Conservation (phyloP, 164 flowering plant species). For the Piper longum region DNA sequence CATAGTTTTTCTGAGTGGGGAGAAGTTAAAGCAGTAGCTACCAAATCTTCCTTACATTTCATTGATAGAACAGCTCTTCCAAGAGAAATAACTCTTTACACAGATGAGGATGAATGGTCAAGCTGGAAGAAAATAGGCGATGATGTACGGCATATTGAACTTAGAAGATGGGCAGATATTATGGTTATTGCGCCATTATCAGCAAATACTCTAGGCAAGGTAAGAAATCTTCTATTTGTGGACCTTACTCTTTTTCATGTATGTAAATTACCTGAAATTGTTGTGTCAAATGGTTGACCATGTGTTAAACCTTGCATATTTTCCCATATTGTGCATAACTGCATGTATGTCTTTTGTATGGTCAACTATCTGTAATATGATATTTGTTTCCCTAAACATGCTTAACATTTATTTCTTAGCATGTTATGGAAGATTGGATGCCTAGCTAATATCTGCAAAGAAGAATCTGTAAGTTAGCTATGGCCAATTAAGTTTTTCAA, state of each 20-base stretch:
- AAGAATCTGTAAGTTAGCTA: neutral
- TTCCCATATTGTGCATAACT: neutral
- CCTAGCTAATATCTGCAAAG: neutral
- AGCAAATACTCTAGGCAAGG: constrained; percentile 73
- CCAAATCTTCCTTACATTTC: constrained; percentile 18
- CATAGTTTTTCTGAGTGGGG: constrained; percentile 26
- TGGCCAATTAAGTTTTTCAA: too few relatives aligned
- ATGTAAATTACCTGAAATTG: neutral
- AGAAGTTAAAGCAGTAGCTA: constrained; percentile 19
- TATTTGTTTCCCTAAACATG: neutral
- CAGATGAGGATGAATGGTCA: constrained; percentile 39
- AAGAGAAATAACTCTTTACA: constrained; percentile 16
- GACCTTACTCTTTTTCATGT: neutral
- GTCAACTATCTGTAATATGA: neutral
- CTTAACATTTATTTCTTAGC: neutral
- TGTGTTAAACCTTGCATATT: neutral
- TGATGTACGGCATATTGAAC: constrained; percentile 53
- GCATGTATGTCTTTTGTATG: neutral
- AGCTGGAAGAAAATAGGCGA: constrained; percentile 26
- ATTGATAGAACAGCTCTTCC: constrained; percentile 17
- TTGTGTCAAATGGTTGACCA: neutral
- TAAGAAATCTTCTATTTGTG: constrained; percentile 2
- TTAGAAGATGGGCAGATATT: constrained; percentile 60
- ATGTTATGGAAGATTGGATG: neutral
- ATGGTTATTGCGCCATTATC: constrained; percentile 73